Evolutionary conservation across 73 alveolate genomes (phyloP), one percentile per base, ranked within the genome.

Genomic region (Breviolum minutum): DNA sequence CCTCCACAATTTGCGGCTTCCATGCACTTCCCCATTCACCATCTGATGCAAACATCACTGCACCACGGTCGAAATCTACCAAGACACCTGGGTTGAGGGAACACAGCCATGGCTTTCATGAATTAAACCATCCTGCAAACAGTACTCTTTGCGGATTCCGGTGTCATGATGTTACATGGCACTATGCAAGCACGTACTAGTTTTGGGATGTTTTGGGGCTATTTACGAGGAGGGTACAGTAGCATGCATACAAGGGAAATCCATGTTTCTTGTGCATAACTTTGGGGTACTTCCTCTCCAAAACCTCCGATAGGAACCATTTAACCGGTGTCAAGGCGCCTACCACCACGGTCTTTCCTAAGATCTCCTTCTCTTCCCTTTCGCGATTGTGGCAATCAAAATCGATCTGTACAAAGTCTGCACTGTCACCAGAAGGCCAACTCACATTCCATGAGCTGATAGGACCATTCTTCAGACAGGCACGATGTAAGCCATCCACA

Each of bases 401-500:
- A 27, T 80, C 68, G 19, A 80, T 66, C 66, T 30, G 66, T 40
- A 40, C 54, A 40, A 40, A 40, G 3, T 40, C 32, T 80, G 68
- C 69, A 80, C 64, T 26, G 88, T 16, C 54, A 17, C 30, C 63
- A 61, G n/a, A 11, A 16, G 80, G 94, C 94, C 94, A 63, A 10
- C 63, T 26, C 48, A 27, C 97, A 13, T 61, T 66, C 98, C 98
- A 92, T 27, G 98, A 61, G 74, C 91, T 60, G 61, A 92, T 27
- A 0, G 98, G 98, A 13, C 98, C 98, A 29, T 81, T 81, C 73
- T 76, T 76, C 30, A 92, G 90, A n/a, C 64, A 32, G 68, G 91
- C 91, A 8, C 90, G 91, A 62, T 92, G 98, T 54, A 92, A 60
- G 26, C 98, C 98, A 61, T 92, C 98, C 29, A 92, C 98, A 8